These are phyloP conservation scores for Cutaneotrichosporon dermatis DNA, from an alignment of 1,284 basidiomycete species.

Conservation along the genomic window DNA sequence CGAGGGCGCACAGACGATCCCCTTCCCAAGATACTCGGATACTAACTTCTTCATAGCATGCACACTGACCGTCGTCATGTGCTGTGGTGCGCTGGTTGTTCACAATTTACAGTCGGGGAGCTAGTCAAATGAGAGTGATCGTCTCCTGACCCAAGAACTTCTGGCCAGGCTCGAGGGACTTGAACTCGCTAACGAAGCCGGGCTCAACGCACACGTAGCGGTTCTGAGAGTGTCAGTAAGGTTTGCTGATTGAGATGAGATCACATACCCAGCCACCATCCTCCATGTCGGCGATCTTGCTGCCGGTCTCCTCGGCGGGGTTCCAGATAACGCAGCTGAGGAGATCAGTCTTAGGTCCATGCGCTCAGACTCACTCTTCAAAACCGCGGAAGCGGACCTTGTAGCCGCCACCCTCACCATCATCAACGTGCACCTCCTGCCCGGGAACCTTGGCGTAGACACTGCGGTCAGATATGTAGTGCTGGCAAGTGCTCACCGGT, in stretches of 20 bases:
- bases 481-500: slow-evolving; percentile 28
- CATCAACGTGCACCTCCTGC: slow-evolving; percentile 36
- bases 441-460: slow-evolving; percentile 42
- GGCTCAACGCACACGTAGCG: slow-evolving; percentile 80
- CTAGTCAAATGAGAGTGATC: slow-evolving; percentile 47
- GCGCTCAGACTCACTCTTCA: slow-evolving; percentile 52
- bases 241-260: background rate
- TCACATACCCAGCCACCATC: slow-evolving; percentile 67
- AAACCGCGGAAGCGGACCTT: slow-evolving; percentile 60
- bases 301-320: slow-evolving; percentile 63
- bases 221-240: slow-evolving; percentile 53
- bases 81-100: too few species aligned
- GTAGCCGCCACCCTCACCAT: slow-evolving; percentile 45
- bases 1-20: too few species aligned
- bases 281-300: slow-evolving; percentile 79
- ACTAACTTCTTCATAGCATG: too few species aligned
- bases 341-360: too few species aligned
- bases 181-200: slow-evolving; percentile 59
- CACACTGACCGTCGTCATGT: too few species aligned
- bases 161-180: slow-evolving; percentile 57
- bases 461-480: slow-evolving; percentile 16
- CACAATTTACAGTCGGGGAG: background rate
- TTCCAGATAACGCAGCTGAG: slow-evolving; percentile 64
- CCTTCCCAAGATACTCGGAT: too few species aligned
- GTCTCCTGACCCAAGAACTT: slow-evolving; percentile 72